Percentiles rank a stretch among this genome's conserved stretches.
These are phyloP conservation scores for Gyromitra esculenta DNA, from an alignment of 2,329 filamentous ascomycete species.

Conservation along the genomic window DNA sequence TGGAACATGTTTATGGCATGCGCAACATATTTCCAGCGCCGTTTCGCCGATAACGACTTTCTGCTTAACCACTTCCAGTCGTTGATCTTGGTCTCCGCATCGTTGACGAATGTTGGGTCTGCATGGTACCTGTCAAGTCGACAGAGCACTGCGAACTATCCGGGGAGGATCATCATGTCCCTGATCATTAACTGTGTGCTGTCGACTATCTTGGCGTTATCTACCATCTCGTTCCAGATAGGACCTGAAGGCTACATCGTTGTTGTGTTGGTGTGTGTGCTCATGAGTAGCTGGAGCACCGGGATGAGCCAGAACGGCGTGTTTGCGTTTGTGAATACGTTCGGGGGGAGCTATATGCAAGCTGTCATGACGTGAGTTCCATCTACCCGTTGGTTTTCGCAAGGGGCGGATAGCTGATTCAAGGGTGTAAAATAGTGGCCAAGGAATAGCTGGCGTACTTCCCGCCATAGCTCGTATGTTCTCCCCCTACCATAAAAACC, in stretches of 20 bases:
- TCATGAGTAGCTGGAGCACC: slow-evolving; percentile 79
- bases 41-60: slow-evolving; percentile 65
- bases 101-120: slow-evolving; percentile 78
- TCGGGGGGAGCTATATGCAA: slow-evolving; percentile 90
- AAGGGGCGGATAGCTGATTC: slow-evolving; percentile 15
- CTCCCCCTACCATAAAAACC: not conserved
- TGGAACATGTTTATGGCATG: slow-evolving; percentile 98
- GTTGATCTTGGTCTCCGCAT: slow-evolving; percentile 85
- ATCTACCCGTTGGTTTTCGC: not conserved
- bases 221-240: slow-evolving; percentile 74
- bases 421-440: slow-evolving; percentile 65
- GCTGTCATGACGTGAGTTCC: slow-evolving; percentile 78
- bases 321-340: slow-evolving; percentile 88
- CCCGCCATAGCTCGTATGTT: slow-evolving; percentile 76
- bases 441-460: slow-evolving; percentile 89
- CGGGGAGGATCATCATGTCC: slow-evolving; percentile 81
- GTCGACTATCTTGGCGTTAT: slow-evolving; percentile 81
- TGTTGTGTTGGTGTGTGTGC: slow-evolving; percentile 85
- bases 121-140: slow-evolving; percentile 78
- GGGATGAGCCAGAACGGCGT: slow-evolving; percentile 92
- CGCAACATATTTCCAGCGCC: slow-evolving; percentile 67
- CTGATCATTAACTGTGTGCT: slow-evolving; percentile 79
- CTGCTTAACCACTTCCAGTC: slow-evolving; percentile 87
- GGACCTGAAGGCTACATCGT: slow-evolving; percentile 75
- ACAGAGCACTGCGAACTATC: slow-evolving; percentile 85